Conservation (phyloP, 2,329 filamentous ascomycete species). For the Fusarium oligoseptatum region DNA sequence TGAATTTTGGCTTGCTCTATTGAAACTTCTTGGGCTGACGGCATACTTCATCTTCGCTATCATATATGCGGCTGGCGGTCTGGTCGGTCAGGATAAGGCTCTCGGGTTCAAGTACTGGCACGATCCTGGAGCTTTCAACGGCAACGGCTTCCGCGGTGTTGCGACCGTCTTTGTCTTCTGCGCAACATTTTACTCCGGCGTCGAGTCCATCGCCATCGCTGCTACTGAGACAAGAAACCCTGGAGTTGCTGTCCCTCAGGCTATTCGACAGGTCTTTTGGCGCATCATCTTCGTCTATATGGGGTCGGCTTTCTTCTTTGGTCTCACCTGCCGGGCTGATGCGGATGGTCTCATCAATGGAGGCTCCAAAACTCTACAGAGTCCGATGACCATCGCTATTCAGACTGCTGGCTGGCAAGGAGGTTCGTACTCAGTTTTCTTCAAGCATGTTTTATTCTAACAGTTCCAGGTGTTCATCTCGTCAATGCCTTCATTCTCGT, state of each 20-base stretch:
- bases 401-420: conserved; percentile 80
- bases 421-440: conserved; percentile 54
- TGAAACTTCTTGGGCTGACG: conserved; percentile 78
- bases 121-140: conserved; percentile 75
- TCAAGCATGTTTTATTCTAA: conserved; percentile 8
- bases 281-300: conserved; percentile 75
- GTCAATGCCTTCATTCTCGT: conserved; percentile 84
- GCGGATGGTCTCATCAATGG: conserved; percentile 73
- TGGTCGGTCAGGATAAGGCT: conserved; percentile 67
- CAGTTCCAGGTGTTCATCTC: conserved; percentile 68
- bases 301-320: conserved; percentile 80
- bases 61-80: conserved; percentile 77
- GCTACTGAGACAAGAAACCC: conserved; percentile 73
- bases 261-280: conserved; percentile 72
- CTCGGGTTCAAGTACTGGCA: conserved; percentile 81
- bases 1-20: conserved; percentile 82
- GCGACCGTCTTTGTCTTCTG: conserved; percentile 77
- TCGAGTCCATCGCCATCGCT: conserved; percentile 73
- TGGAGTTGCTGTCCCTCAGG: conserved; percentile 66
- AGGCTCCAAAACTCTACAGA: conserved; percentile 73
- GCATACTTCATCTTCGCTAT: conserved; percentile 83
- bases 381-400: conserved; percentile 80
- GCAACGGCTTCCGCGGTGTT: conserved; percentile 75
- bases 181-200: conserved; percentile 78
- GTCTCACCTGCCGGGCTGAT: conserved; percentile 79